Evolutionary conservation across 345 rosid species (phyloP), one percentile per base, ranked within the genome.

Genomic region (Sonneratia caseolaris): DNA sequence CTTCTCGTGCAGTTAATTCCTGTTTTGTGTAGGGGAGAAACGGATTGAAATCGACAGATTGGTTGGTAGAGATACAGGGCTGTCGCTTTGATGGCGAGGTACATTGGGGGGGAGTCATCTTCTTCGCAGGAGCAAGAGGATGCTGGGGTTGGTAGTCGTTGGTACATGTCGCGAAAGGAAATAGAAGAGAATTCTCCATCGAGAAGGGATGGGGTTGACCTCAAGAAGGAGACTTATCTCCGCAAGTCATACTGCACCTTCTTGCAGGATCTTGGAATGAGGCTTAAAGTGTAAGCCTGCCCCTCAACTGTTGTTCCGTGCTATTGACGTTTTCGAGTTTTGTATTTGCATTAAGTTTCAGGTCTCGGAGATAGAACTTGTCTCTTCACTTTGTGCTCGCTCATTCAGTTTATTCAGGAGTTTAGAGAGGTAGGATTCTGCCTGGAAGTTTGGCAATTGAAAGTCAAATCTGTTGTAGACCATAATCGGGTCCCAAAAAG

Each of bases 231-330:
- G 82, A 88, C 97, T 0, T 86, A 90, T 81, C 76, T 92, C 27
- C 96, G 97, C 78, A 95, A 95, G 83, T 92, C 97, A 19, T 95
- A 95, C 80, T 95, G 99, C 79, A 95, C 99, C 18, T 92, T 86
- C 84, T 77, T 95, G 82, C 99, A 95, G 81, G 99, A 92, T 82
- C 83, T 95, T 72, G 99, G 99, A 83, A 95, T 95, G 97, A 75
- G 95, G 76, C 84, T 95, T 21, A 95, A 92, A 92, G 97, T 95
- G 99, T 93, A 82, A 89, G 98, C 45, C 73, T 48, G 37, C 12
- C 68, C 59, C 37, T 36, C 6, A 24, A 35, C 40, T 51, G 7
- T 7, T 40, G 47, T 49, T 64, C 14, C 36, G 13, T 66, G 35
- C 3, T 0, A 18, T 13, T 49, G 45, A 49, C 49, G 9, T 49